Percentiles rank a stretch among this genome's conserved stretches.
Evolutionary conservation across 305 asterid genomes (phyloP).

Genomic region (Fraxinus baroniana): DNA sequence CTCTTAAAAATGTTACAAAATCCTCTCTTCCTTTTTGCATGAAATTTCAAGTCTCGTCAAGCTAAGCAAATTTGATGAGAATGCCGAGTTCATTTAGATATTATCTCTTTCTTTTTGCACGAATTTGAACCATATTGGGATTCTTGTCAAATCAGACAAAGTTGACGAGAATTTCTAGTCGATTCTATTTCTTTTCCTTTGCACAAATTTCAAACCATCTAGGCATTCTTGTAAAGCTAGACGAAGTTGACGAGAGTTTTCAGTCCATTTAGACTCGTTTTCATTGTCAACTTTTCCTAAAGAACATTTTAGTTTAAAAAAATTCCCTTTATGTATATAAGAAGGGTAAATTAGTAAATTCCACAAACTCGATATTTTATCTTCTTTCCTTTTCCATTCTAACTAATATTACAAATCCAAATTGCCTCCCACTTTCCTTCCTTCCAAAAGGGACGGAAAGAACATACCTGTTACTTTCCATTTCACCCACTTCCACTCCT

Average conservation of each 20-base stretch:
- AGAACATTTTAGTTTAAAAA: neutral
- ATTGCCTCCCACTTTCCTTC: neutral
- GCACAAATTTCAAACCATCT: neutral
- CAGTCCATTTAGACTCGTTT: neutral
- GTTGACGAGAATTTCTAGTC: neutral
- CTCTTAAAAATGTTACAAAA: neutral
- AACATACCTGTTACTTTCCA: neutral
- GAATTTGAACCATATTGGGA: neutral
- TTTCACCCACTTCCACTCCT: neutral
- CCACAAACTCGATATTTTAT: neutral
- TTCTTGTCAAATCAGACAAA: neutral
- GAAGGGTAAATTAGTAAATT: neutral
- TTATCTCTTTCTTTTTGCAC: neutral
- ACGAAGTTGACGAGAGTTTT: neutral
- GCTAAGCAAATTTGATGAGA: neutral
- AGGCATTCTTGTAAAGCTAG: neutral
- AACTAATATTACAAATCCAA: neutral
- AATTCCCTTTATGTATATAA: neutral
- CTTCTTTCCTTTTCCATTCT: neutral
- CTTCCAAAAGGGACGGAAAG: neutral
- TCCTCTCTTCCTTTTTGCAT: neutral
- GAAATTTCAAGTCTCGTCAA: neutral
- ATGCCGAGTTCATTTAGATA: neutral
- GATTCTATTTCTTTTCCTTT: neutral
- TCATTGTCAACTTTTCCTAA: neutral